phyloP scores from a whole-genome alignment of 2,329 filamentous ascomycete genomes.

The Stachybotrys echinatus region DNA sequence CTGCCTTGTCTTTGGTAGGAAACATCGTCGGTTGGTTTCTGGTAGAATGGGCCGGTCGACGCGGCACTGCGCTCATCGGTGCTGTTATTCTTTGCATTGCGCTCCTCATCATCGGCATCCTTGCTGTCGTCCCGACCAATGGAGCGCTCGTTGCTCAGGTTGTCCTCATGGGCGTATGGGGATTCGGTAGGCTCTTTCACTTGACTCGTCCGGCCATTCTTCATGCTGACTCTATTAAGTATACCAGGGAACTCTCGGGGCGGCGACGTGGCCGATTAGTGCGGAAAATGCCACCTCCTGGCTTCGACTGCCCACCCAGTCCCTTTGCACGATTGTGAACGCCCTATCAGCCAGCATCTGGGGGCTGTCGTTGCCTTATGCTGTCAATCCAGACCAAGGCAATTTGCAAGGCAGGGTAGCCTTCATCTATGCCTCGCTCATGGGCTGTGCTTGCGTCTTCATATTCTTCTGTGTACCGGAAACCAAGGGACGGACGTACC shows the following conservation, averaged over 20 bases:
- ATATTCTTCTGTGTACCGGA: conserved; percentile 29
- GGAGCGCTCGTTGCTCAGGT: background rate
- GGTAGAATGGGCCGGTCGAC: conserved; percentile 4
- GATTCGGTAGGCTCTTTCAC: background rate
- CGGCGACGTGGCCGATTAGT: conserved; percentile 4
- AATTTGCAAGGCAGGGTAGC: conserved; percentile 30
- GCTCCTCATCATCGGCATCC: conserved; percentile 4
- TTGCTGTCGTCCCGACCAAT: background rate
- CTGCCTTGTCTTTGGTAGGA: conserved; percentile 3
- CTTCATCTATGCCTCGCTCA: conserved; percentile 35
- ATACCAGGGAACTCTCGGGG: conserved; percentile 5
- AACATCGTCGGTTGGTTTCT: conserved; percentile 7
- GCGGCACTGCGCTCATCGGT: conserved; percentile 3
- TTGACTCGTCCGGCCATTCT: no score
- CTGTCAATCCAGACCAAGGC: conserved; percentile 14
- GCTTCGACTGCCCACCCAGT: conserved; percentile 3
- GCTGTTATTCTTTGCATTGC: background rate
- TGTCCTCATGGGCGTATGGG: conserved; percentile 5
- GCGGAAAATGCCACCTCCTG: conserved; percentile 3
- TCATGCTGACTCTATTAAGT: no score
- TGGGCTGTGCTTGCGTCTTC: conserved; percentile 20
- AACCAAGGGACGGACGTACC: conserved; percentile 13
- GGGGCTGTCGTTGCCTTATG: conserved; percentile 13
- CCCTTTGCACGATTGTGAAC: conserved; percentile 3
- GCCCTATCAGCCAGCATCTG: conserved; percentile 6